Evolutionary conservation across 148 eudicot genomes (phyloP).

Genomic region (Beta vulgaris): DNA sequence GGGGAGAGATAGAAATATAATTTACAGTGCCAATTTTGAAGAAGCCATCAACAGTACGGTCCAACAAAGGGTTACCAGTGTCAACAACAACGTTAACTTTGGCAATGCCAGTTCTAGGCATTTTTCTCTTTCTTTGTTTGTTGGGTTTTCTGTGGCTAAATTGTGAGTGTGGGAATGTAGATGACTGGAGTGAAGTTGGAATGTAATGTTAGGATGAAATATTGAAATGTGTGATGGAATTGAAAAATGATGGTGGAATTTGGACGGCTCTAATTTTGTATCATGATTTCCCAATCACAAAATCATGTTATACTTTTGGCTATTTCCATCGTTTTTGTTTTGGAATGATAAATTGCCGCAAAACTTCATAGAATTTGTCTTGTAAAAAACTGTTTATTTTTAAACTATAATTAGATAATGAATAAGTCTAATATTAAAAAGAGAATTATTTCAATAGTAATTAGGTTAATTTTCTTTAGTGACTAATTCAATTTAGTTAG

Average conservation of each 20-base stretch:
- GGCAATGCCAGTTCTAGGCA: slow-evolving; percentile 55
- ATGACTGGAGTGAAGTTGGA: not conserved
- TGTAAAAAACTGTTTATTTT: too few species aligned
- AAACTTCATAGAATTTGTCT: too few species aligned
- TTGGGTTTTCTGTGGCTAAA: not conserved
- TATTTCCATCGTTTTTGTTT: too few species aligned
- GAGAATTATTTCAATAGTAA: too few species aligned
- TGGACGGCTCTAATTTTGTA: slow-evolving; percentile 3
- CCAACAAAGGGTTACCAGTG: slow-evolving; percentile 68
- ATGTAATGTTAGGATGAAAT: not conserved
- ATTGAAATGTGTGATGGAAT: slow-evolving; percentile 22
- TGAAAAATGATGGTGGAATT: slow-evolving; percentile 13
- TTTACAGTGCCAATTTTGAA: slow-evolving; percentile 79
- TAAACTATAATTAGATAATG: too few species aligned
- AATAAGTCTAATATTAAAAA: too few species aligned
- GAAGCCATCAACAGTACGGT: slow-evolving; percentile 80
- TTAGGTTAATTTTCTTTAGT: too few species aligned
- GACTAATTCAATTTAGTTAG: too few species aligned
- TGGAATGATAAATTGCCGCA: too few species aligned
- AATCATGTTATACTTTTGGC: too few species aligned
- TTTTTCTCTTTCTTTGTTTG: slow-evolving; percentile 11
- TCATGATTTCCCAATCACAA: too few species aligned
- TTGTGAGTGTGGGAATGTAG: not conserved
- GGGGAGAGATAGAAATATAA: not conserved
- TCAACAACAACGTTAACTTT: slow-evolving; percentile 58